phyloP scores from a whole-genome alignment of 208 protist species.

The Ichthyophonus hoferi region DNA sequence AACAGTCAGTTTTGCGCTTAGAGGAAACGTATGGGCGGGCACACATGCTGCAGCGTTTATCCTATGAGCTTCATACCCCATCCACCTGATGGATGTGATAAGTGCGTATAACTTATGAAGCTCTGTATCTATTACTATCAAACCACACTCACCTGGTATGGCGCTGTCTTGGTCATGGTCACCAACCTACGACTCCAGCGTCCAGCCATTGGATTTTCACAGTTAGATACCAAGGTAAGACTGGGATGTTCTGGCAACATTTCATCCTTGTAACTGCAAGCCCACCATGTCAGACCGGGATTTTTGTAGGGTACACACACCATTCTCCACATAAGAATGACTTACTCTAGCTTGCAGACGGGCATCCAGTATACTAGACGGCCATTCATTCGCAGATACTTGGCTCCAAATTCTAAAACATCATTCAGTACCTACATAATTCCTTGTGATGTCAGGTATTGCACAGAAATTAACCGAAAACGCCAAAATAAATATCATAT shows the following conservation, averaged over 20 bases:
- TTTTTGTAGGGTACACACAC: background rate
- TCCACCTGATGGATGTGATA: background rate
- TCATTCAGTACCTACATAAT: background rate
- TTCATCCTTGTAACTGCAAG: background rate
- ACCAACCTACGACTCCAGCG: conserved; percentile 5
- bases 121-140: background rate
- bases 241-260: background rate
- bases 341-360: conserved; percentile 1
- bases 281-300: no score
- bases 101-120: background rate
- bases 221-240: background rate
- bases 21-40: background rate
- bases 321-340: background rate
- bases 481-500: no score
- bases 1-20: background rate
- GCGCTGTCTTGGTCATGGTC: conserved; percentile 2
- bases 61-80: background rate
- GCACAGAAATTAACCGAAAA: no score
- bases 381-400: background rate
- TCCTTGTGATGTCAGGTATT: background rate
- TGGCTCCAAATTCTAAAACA: conserved; percentile 8
- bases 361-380: conserved; percentile 30
- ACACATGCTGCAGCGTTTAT: background rate
- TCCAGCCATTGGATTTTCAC: background rate
- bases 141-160: conserved; percentile 5